Base-by-base conservation (phyloP, 179 eudicot species). In the Corrigiola litoralis region DNA sequence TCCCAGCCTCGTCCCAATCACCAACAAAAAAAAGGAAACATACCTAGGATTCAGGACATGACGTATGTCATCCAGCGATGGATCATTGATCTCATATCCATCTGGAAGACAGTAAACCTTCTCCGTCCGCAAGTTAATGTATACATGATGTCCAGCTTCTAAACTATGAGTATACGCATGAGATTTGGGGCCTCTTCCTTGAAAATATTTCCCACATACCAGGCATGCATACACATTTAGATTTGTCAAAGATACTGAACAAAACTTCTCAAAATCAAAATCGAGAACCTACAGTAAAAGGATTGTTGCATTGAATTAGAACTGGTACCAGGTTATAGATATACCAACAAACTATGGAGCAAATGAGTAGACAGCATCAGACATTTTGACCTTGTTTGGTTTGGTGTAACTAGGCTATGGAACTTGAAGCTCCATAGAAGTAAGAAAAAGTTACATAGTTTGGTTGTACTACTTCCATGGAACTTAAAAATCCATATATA, bases 101-200 rank as follows among this genome's bases (percentile, higher is more conserved):
- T 94, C 99, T 42, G 99, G 97, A 68, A 94, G 97, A 66, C 99
- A 90, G 75, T 87, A 94, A 63, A 94, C 97, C 75, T 75, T 90
- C 77, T 94, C 95, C 6, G 95, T 86, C 24, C 77, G 78, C 46
- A 94, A 82, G 77, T 94, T 94, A 71, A 94, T 94, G 75, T 80
- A 90, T 56, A 94, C 91, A 79, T 94, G 97, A 81, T 94, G 99
- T 2, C 85, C 99, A 13, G 94, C 97, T 80, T 90, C 95, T 75
- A 86, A 85, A 77, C 99, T 86, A 45, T 94, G 99, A 45, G 97
- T 94, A 77, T 86, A 90, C 45, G 97, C 95, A 74, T 86, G 94
- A 31, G 99, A 90, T 71, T 87, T 90, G 48, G 68, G 85, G 31
- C 95, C 97, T 75, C 94, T 87, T 70, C 99, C 97, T 83, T 86